Evolutionary conservation across 768 basidiomycete species (phyloP).

Genomic region (Leccinum arenicola): DNA sequence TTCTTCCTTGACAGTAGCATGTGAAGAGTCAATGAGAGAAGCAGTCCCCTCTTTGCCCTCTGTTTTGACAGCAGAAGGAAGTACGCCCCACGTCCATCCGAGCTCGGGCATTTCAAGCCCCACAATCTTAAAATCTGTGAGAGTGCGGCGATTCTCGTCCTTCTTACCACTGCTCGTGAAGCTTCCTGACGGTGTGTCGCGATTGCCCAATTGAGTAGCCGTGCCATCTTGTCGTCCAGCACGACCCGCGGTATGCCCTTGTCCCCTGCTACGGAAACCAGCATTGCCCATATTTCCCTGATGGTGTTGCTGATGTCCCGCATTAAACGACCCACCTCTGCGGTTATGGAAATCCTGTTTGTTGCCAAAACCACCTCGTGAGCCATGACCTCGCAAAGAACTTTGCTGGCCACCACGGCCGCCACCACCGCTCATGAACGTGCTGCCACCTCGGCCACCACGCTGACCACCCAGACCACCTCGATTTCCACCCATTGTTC

Average conservation of each 20-base stretch:
- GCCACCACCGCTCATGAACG: conserved; percentile 34
- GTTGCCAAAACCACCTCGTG: conserved; percentile 62
- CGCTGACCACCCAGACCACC: conserved; percentile 44
- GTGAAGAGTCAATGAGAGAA: conserved; percentile 32
- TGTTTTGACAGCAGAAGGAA: conserved; percentile 39
- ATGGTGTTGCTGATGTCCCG: conserved; percentile 39
- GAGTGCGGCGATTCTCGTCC: conserved; percentile 85
- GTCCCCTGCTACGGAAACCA: conserved; percentile 61
- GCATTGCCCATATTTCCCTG: conserved; percentile 37
- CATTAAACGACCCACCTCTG: conserved; percentile 60
- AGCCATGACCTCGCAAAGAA: conserved; percentile 58
- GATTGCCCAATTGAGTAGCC: conserved; percentile 37
- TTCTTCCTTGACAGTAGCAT: conserved; percentile 33
- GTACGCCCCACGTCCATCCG: conserved; percentile 82
- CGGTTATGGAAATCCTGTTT: conserved; percentile 64
- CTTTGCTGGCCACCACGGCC: conserved; percentile 48
- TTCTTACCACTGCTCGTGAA: conserved; percentile 64
- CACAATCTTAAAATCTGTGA: conserved; percentile 98
- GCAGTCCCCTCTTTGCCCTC: conserved; percentile 37
- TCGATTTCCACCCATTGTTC: conserved; percentile 43
- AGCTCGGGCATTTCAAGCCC: conserved; percentile 83
- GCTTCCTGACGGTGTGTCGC: conserved; percentile 49
- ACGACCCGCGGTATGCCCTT: conserved; percentile 45
- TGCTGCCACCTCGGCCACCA: conserved; percentile 38
- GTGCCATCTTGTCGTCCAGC: conserved; percentile 38